Evolutionary conservation across 208 protist genomes (phyloP), one percentile per base, ranked within the genome.

Genomic region (Endotrypanum monterogeii): DNA sequence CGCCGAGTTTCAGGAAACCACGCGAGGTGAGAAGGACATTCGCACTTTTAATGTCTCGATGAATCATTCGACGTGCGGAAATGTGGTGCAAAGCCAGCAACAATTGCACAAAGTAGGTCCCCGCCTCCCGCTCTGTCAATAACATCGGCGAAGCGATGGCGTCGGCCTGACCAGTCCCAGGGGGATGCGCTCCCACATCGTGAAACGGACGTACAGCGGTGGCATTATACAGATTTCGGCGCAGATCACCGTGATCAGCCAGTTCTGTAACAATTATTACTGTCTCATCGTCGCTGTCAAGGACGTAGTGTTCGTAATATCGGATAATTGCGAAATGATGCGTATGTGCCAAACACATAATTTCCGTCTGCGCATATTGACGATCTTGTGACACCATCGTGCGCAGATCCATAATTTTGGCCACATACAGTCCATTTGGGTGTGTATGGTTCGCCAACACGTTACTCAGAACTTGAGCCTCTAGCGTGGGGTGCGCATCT

Each of bases 251-350:
- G 67, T 86, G 79, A 76, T 95, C 88, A 1, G 92, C 95, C 63
- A 95, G 91, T 83, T 98, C 95, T 16, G 92, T 98, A 25, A 98
- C 74, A 62, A 98, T 97, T 4, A 94, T 80, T 50, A 96, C 76
- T 50, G 80, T 87, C 73, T 94, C 79, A 57, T 92, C 84, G 20
- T 89, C 91, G 75, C 87, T 85, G 78, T 94, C 89, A 0, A 94
- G 65, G 28, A 92, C 74, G 76, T 85, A 94, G 80, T 96, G 87
- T 41, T 96, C 89, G 73, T 91, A 89, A 71, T 96, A 94, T 20
- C 83, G 82, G 30, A 94, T 92, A 20, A 94, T 91, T 30, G 87
- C 88, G 76, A 97, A 94, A 79, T 98, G 93, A 58, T 87, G 56
- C 35, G 80, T 86, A 67, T 91, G 81, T 0, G 91, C 92, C n/a